Evolutionary conservation across 2,329 filamentous ascomycete genomes (phyloP).

Genomic region (Fonsecaea erecta): DNA sequence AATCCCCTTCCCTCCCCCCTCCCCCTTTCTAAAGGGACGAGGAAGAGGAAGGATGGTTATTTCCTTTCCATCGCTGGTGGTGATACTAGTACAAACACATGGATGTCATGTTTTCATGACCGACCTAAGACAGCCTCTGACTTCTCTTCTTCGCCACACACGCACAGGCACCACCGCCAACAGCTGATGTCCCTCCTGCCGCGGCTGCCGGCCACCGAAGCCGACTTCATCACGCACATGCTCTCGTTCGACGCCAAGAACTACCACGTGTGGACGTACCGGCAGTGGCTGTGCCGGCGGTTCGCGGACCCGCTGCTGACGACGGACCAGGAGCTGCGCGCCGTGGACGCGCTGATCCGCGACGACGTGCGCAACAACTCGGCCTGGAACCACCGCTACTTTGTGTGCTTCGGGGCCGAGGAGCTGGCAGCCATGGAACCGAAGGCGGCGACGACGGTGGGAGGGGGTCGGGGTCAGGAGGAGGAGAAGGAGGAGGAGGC

Average conservation of each 20-base stretch:
- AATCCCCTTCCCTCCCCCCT: no score
- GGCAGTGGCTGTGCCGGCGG: constrained; percentile 74
- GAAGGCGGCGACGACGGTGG: no score
- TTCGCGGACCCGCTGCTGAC: constrained; percentile 47
- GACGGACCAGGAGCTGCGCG: constrained; percentile 65
- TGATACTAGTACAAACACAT: no score
- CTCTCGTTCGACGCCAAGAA: constrained; percentile 89
- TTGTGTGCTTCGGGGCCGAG: constrained; percentile 74
- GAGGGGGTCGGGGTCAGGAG: no score
- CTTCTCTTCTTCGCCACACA: not conserved
- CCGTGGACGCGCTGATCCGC: constrained; percentile 73
- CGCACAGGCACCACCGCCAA: constrained; percentile 63
- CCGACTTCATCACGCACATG: constrained; percentile 77
- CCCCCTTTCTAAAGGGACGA: no score
- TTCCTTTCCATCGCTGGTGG: no score
- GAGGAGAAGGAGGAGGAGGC: no score
- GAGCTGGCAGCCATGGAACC: constrained; percentile 50
- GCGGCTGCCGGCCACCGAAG: constrained; percentile 68
- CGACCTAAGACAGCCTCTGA: no score
- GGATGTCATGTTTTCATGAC: no score
- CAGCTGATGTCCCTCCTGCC: constrained; percentile 60
- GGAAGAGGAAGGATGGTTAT: no score
- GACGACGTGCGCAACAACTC: constrained; percentile 93
- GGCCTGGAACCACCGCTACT: constrained; percentile 97
- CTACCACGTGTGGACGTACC: constrained; percentile 97